A percentile compares a stretch with the other conserved stretches of the same genome.
Evolutionary conservation across 2,329 filamentous ascomycete species (phyloP).

Genomic region (Sporothrix inflata): DNA sequence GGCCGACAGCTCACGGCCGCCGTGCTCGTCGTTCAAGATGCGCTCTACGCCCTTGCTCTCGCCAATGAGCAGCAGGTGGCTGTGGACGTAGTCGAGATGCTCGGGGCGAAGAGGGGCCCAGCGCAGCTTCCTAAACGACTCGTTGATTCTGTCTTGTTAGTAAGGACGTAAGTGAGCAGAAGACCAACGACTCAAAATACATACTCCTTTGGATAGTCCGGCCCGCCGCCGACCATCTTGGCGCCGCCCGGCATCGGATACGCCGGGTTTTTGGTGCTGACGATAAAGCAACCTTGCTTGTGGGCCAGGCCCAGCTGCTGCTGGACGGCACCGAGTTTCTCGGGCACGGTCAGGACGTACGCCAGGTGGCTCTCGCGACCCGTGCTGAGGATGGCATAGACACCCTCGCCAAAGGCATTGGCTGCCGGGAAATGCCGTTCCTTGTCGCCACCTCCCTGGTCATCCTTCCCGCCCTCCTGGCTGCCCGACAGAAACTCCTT

Average conservation of each 20-base stretch:
- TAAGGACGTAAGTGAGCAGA: background rate
- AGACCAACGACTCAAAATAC: conserved; percentile 34
- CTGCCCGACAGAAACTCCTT: conserved; percentile 68
- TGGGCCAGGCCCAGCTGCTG: conserved; percentile 69
- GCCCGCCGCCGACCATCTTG: conserved; percentile 53
- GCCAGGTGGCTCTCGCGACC: conserved; percentile 74
- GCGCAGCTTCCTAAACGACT: conserved; percentile 65
- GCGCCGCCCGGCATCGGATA: conserved; percentile 65
- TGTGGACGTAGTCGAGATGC: conserved; percentile 73
- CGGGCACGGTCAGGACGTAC: conserved; percentile 77
- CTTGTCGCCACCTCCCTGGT: background rate
- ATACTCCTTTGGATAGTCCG: conserved; percentile 72
- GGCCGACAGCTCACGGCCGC: conserved; percentile 66
- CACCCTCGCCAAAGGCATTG: conserved; percentile 78
- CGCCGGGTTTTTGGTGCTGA: conserved; percentile 80
- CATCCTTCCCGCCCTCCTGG: conserved; percentile 62
- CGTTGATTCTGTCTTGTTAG: conserved; percentile 28
- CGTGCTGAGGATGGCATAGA: conserved; percentile 79
- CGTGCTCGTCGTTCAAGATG: conserved; percentile 59
- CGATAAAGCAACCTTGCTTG: conserved; percentile 73
- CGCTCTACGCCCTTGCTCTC: conserved; percentile 62
- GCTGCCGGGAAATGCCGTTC: conserved; percentile 67
- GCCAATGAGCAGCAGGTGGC: conserved; percentile 79
- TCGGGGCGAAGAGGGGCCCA: conserved; percentile 77
- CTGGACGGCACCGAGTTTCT: conserved; percentile 71